These are phyloP conservation scores for Solanum hybrid DNA, from an alignment of 305 asterid genomes.

Conservation along the genomic window DNA sequence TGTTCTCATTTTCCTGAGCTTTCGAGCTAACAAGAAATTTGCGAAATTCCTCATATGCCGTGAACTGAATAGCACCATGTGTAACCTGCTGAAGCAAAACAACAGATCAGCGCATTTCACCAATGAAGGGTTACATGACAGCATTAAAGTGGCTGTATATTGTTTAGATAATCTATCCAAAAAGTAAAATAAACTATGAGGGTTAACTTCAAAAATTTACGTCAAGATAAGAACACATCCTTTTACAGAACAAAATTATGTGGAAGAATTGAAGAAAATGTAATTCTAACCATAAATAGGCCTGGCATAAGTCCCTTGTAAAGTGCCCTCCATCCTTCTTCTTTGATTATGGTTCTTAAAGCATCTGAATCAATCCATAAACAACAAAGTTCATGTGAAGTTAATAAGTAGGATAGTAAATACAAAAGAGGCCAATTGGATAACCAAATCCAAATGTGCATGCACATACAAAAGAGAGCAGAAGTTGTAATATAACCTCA, in stretches of 20 bases:
- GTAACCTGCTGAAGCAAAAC: slow-evolving; percentile 70
- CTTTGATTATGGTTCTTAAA: slow-evolving; percentile 70
- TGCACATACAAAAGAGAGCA: not conserved
- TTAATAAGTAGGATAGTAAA: not conserved
- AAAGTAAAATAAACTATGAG: not conserved
- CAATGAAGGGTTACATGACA: not conserved
- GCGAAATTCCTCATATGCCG: slow-evolving; percentile 87
- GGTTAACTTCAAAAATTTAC: not conserved
- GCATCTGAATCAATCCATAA: slow-evolving; percentile 56
- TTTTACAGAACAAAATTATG: not conserved
- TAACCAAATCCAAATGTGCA: not conserved
- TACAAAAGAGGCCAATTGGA: not conserved
- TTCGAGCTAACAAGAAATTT: slow-evolving; percentile 38
- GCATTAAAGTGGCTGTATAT: not conserved
- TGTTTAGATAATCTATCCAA: not conserved
- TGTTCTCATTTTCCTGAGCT: slow-evolving; percentile 24
- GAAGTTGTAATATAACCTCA: not conserved
- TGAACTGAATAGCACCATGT: slow-evolving; percentile 96
- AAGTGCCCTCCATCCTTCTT: slow-evolving; percentile 93
- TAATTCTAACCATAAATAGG: slow-evolving; percentile 57
- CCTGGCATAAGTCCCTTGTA: slow-evolving; percentile 90
- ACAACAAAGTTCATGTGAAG: not conserved
- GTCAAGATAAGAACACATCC: not conserved
- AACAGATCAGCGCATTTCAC: slow-evolving; percentile 15
- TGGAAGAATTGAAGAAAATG: slow-evolving; percentile 14